Conservation (phyloP, 129 eudicot genomes). For the Centrapalus pauciflorus region DNA sequence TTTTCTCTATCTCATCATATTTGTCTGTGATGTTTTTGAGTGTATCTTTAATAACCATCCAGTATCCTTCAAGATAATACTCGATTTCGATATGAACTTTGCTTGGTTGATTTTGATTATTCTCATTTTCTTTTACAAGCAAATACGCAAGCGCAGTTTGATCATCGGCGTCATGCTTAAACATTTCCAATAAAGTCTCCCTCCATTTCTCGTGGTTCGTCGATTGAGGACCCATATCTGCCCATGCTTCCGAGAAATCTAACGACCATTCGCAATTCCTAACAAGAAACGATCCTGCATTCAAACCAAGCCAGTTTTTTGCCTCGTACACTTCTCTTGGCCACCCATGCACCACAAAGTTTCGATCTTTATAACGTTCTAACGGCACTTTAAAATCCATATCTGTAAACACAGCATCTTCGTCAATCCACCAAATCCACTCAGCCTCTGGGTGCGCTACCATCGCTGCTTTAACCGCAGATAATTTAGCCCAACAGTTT, state of each 20-base stretch:
- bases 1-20: conserved; percentile 29
- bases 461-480: conserved; percentile 44
- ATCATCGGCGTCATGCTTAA: conserved; percentile 35
- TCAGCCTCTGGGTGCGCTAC: conserved; percentile 36
- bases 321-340: conserved; percentile 25
- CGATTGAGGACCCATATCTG: conserved; percentile 42
- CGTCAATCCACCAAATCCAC: conserved; percentile 55
- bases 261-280: conserved; percentile 56
- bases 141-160: conserved; percentile 40
- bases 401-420: conserved; percentile 32
- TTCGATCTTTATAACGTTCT: conserved; percentile 45
- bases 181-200: not conserved
- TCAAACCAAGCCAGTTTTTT: conserved; percentile 38
- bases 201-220: conserved; percentile 35
- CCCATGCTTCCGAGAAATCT: conserved; percentile 47
- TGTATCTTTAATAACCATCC: conserved; percentile 25
- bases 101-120: conserved; percentile 26
- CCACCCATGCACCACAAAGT: conserved; percentile 40
- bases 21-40: conserved; percentile 4
- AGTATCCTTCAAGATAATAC: conserved; percentile 41
- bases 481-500: conserved; percentile 43
- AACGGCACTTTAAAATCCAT: conserved; percentile 56
- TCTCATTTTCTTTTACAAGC: conserved; percentile 25
- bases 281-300: conserved; percentile 42
- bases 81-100: conserved; percentile 36